phyloP scores from a whole-genome alignment of 768 basidiomycete genomes.

The Auricularia sp. region DNA sequence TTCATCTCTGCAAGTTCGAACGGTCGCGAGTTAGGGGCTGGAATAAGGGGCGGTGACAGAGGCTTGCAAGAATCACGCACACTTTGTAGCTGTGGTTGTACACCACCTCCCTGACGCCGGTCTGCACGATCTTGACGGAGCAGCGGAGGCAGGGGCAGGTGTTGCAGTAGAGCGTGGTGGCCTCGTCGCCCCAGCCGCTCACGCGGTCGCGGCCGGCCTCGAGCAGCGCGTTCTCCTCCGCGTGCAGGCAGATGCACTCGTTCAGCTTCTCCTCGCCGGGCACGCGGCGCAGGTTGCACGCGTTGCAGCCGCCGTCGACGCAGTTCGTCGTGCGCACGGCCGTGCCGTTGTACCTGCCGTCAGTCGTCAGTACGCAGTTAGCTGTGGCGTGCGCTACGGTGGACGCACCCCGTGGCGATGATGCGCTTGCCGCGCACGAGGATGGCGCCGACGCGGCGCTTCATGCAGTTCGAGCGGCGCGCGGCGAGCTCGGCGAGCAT shows the following conservation, averaged over 20 bases:
- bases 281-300: constrained; percentile 58
- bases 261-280: constrained; percentile 37
- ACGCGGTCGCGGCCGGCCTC: constrained; percentile 90
- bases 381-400: background rate
- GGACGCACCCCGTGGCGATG: constrained; percentile 56
- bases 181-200: constrained; percentile 37
- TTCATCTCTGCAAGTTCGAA: constrained; percentile 49
- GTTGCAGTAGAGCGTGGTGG: constrained; percentile 92
- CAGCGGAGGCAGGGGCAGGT: constrained; percentile 99
- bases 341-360: constrained; percentile 83
- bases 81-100: constrained; percentile 95
- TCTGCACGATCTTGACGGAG: constrained; percentile 95
- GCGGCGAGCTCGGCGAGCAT: constrained; percentile 86
- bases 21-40: background rate
- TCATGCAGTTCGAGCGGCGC: constrained; percentile 91
- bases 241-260: constrained; percentile 92
- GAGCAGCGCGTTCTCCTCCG: constrained; percentile 93
- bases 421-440: constrained; percentile 59
- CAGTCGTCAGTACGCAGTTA: background rate
- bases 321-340: constrained; percentile 86
- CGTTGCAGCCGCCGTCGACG: constrained; percentile 78
- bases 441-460: constrained; percentile 89
- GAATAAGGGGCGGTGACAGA: background rate
- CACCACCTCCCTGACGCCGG: constrained; percentile 83
- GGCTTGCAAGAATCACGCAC: constrained; percentile 36